Base-by-base conservation (phyloP, 2,329 filamentous ascomycete species). In the Colletotrichum gigasporum region DNA sequence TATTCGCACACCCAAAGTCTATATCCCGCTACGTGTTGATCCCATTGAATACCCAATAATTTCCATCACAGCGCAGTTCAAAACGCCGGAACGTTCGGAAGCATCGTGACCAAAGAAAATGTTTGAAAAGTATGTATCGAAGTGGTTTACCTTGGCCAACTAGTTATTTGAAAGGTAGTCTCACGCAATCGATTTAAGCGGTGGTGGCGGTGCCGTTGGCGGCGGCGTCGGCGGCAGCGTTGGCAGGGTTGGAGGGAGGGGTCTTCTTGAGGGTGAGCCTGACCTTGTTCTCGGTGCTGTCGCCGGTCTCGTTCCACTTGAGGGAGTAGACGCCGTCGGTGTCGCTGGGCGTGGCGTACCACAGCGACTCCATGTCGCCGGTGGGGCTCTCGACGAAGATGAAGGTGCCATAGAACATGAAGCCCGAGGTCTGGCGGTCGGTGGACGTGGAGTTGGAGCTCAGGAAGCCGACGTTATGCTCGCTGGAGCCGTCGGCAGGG, bases 341-440 rank as follows among this genome's bases (percentile, higher is more conserved):
- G 12, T 32, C 50, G 22, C 67, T 63, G 5, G 71, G 70, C 5
- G 67, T 52, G 6, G 67, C 69, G 39, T 69, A 72, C 70, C 70
- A 74, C 37, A 67, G 20, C 5, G 67, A 69, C 30, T 68, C 50
- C 18, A 73, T 66, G 2, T 30, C 30, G 54, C 54, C 45, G 30
- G 66, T 16, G 28, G 39, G 12, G 30, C 20, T 7, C 28, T 41
- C 10, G 18, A 62, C 51, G 35, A 72, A 55, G 24, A 66, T 62
- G 52, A 69, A 66, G 24, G 62, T 55, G 28, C 70, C 72, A 59
- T 74, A 73, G 69, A 71, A 71, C 8, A 66, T 47, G 63, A 73
- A 73, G 5, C 71, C 72, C 3, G 51, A 54, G n/a, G 62, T 70
- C 35, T 58, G 39, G 2, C 63, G 32, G 34, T 63, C 66, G 2